Base-by-base conservation (phyloP, 306 rosid genomes). In the Vachellia collinsii region DNA sequence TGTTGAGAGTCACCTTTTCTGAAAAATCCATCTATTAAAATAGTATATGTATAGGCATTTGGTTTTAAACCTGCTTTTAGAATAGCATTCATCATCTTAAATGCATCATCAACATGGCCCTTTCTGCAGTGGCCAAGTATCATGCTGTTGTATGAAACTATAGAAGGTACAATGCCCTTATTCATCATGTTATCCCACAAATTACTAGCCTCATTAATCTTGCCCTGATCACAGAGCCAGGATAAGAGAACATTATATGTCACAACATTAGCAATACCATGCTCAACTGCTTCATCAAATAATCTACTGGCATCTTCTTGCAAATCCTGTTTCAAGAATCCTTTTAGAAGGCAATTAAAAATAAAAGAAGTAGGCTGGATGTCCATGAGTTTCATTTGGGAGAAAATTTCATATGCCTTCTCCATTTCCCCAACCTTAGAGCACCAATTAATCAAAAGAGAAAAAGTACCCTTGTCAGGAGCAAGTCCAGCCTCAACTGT, bases 241-340 rank as follows among this genome's bases (percentile, higher is more conserved):
- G 77, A 43, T 53, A 94, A 86, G 82, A 92, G 48, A 78, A 48
- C 69, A 81, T 88, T 89, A 83, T 83, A 90, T 1, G 89, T 77
- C 77, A 80, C 84, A 79, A 92, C 89, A 85, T 79, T 82, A 42
- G 88, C 87, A 79, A 84, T 67, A 70, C 97, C 88, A 37, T 62
- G 79, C 56, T 90, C 89, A 75, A 88, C 86, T 29, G 97, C 91
- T 81, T 87, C 95, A 72, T 90, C 88, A 84, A 92, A 83, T 68
- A 94, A 54, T 75, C 39, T 58, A 37, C 61, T 86, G 3, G 92
- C 98, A 83, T 86, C 77, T 84, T 87, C 85, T 48, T 75, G 46
- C 42, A 85, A 85, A 76, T 56, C 48, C 65, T 50, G 86, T 80
- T 88, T 89, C 87, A 76, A 56, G 59, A 83, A 88, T 53, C 92